Base-by-base conservation (phyloP, 2,329 filamentous ascomycete genomes). In the Penicillium sp. region DNA sequence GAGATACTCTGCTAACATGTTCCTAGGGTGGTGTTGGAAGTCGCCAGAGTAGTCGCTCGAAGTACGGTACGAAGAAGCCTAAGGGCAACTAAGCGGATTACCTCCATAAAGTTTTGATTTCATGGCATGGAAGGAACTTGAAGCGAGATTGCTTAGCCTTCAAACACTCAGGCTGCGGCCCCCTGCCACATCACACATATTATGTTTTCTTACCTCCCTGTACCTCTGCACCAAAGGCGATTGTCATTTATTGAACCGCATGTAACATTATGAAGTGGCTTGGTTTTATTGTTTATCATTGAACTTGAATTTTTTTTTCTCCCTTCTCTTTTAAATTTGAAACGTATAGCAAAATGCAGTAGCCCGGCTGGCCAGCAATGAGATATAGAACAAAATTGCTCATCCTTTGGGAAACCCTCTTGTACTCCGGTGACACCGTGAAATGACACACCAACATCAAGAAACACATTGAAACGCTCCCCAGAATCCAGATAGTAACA, bases 11-110 rank as follows among this genome's bases (percentile, higher is more conserved):
- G 57, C 68, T 73, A 61, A 74, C 51, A 45, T 63, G 52, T 17
- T 46, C 18, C 40, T 10, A 97, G 93, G 91, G 91, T 68, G 94
- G 94, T 80, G 94, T 99, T 60, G 87, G 86, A 18, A 94, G 86
- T 72, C 83, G 94, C 63, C 83, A 88, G 67, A 90, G 87, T 18
- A 91, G 89, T 73, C 83, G 94, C 67, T 97, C 91, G 68, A 99
- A 99, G 77, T 99, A 96, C 70, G 94, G 94, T 55, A 96, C 94
- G 43, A 99, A 99, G 86, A 97, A 97, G 80, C 93, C 94, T 0
- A 97, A 97, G 87, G 86, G 86, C 72, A 86, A 87, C 18, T 80
- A 68, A 54, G 36, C 8, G 42, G 41, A 15, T 10, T 39, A 17
- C 24, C 17, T 17, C 18, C 29, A 13, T 32, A 26, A 26, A 27